Evolutionary conservation across 495 filamentous ascomycete species (phyloP), one percentile per base, ranked within the genome.

Genomic region (Cercophora scortea): DNA sequence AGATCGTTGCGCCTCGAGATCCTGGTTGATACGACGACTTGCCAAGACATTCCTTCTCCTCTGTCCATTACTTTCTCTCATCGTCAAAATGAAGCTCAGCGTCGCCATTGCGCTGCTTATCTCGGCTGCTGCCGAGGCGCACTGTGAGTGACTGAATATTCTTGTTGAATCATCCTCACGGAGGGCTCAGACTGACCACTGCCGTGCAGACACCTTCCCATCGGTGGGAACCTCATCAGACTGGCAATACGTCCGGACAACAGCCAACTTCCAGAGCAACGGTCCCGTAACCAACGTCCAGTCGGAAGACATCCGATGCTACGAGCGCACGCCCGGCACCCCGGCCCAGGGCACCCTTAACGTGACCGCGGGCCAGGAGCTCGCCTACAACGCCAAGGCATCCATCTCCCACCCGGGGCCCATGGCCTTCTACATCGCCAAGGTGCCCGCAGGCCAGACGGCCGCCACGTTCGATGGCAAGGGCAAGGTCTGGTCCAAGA

Each of bases 401-500:
- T 72, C 61, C 48, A 73, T 79, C 55, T 72, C 68, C 16, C 77
- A 79, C 49, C 74, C 73, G 16, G 77, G 77, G 18, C 77, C 77
- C 10, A 66, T 79, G 51, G 62, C 64, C 32, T 67, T 78, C 40
- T 81, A 78, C 61, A 77, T 81, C 64, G 77, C 75, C 52, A 77
- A 79, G 60, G 78, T 75, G 1, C 76, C 76, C 1, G 47, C 58
- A 0, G 75, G 74, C 38, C 47, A 74, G 54, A 71, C 70, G 0
- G 73, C 72, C 0, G 67, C 68, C 7, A 64, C 63, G 33, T 79
- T 66, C 53, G 72, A 79, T 58, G 77, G 77, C 39, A 65, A 61
- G 55, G 77, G 77, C 7, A 57, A 61, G 7, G 74, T 76, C 1
- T 80, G 76, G 75, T 72, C 72, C 60, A 80, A 80, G 68, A 74